Evolutionary conservation across 768 basidiomycete species (phyloP).

Genomic region (Naganishia friedmannii): DNA sequence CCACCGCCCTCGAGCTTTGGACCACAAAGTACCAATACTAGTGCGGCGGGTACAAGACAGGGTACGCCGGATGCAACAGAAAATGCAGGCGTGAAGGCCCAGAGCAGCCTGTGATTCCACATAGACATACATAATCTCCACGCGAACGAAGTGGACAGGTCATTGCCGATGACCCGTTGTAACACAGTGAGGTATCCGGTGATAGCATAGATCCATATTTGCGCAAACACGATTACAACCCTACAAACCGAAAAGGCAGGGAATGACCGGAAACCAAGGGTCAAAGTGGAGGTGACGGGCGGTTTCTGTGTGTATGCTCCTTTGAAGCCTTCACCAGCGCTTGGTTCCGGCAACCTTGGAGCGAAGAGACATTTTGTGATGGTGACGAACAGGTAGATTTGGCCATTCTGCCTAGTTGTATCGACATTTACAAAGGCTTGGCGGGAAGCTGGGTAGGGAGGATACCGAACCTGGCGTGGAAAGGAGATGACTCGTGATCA

Average conservation of each 20-base stretch:
- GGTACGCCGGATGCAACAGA: conserved; percentile 21
- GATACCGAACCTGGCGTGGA: conserved; percentile 61
- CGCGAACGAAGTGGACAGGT: background rate
- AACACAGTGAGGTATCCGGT: background rate
- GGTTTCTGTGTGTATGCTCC: background rate
- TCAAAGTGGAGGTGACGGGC: background rate
- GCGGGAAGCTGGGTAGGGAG: conserved; percentile 83
- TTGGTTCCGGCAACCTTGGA: conserved; percentile 22
- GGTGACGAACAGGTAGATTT: background rate
- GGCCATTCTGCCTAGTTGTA: conserved; percentile 26
- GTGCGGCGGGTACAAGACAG: conserved; percentile 22
- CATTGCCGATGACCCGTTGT: background rate
- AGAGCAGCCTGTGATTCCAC: background rate
- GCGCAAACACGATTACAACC: background rate
- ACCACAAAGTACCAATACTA: conserved; percentile 9
- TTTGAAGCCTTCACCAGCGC: conserved; percentile 26
- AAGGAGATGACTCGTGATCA: background rate
- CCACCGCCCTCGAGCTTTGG: conserved; percentile 35
- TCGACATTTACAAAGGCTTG: conserved; percentile 69
- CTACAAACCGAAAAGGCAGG: background rate
- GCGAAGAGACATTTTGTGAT: background rate
- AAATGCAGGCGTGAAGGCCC: background rate
- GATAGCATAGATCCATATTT: background rate
- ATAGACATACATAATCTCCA: background rate
- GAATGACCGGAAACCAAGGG: background rate